phyloP scores from a whole-genome alignment of 1,139 yeast species.

The Taphrina sp. region DNA sequence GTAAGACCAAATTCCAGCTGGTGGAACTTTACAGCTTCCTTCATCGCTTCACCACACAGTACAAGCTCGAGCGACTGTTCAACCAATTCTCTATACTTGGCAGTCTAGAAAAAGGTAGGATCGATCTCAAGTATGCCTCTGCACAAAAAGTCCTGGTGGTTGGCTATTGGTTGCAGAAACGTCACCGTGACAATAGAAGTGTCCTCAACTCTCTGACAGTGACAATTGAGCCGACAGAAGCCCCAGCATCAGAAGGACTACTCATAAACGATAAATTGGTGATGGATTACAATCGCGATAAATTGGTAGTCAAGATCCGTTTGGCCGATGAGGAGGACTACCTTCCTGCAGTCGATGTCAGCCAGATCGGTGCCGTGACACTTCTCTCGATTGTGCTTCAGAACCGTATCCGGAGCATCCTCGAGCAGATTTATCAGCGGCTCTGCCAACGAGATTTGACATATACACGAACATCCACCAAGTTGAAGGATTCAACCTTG shows the following conservation, averaged over 20 bases:
- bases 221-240: constrained; percentile 6
- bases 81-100: constrained; percentile 19
- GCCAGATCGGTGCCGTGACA: constrained; percentile 6
- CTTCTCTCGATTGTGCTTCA: constrained; percentile 2
- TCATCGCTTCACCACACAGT: constrained; percentile 43
- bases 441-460: not conserved
- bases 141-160: constrained; percentile 17
- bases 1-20: constrained; percentile 46
- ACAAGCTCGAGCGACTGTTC: constrained; percentile 32
- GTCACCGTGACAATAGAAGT: constrained; percentile 9
- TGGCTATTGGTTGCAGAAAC: constrained; percentile 24
- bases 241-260: not conserved
- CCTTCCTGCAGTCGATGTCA: not conserved
- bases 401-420: not conserved
- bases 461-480: not conserved
- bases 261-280: not conserved
- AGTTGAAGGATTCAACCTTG: not conserved
- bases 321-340: not conserved
- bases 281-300: constrained; percentile 19
- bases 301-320: constrained; percentile 8
- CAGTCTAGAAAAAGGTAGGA: constrained; percentile 12
- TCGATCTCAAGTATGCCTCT: constrained; percentile 29
- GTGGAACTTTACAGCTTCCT: constrained; percentile 64
- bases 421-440: not conserved
- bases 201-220: constrained; percentile 23